Evolutionary conservation across 2,329 filamentous ascomycete species (phyloP).

Genomic region (Pleoardoris graminearum): DNA sequence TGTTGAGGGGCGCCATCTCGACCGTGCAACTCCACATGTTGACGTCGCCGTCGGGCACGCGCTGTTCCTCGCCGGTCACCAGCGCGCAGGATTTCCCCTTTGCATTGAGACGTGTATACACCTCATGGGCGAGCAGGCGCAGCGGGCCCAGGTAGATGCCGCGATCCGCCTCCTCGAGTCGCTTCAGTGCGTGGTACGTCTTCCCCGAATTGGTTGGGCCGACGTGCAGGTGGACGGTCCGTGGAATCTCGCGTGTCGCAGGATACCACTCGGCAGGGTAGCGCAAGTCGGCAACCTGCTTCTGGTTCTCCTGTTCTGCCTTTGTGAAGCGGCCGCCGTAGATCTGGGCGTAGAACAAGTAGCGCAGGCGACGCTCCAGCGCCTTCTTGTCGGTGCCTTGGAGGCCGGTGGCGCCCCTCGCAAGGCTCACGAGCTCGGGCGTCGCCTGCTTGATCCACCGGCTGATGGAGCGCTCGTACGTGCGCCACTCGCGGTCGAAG

Average conservation of each 20-base stretch:
- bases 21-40: slow-evolving; percentile 85
- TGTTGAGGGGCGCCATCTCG: slow-evolving; percentile 74
- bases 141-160: slow-evolving; percentile 92
- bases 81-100: slow-evolving; percentile 78
- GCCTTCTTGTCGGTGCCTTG: slow-evolving; percentile 9
- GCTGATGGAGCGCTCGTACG: slow-evolving; percentile 26
- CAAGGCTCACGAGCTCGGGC: slow-evolving; percentile 22
- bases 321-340: slow-evolving; percentile 39
- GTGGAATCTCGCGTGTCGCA: slow-evolving; percentile 74
- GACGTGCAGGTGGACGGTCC: slow-evolving; percentile 88
- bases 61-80: slow-evolving; percentile 88
- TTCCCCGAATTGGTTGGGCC: slow-evolving; percentile 98
- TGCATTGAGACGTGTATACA: slow-evolving; percentile 83
- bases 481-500: slow-evolving; percentile 34
- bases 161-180: slow-evolving; percentile 71
- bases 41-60: slow-evolving; percentile 59
- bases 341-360: slow-evolving; percentile 62
- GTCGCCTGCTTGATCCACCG: slow-evolving; percentile 26
- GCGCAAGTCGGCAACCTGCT: slow-evolving; percentile 73
- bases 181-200: slow-evolving; percentile 90
- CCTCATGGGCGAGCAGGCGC: slow-evolving; percentile 86
- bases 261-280: slow-evolving; percentile 93
- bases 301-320: slow-evolving; percentile 45
- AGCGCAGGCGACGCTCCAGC: slow-evolving; percentile 62
- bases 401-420: slow-evolving; percentile 12